Evolutionary conservation across 148 eudicot genomes (phyloP).

Genomic region (Cornus controversa): DNA sequence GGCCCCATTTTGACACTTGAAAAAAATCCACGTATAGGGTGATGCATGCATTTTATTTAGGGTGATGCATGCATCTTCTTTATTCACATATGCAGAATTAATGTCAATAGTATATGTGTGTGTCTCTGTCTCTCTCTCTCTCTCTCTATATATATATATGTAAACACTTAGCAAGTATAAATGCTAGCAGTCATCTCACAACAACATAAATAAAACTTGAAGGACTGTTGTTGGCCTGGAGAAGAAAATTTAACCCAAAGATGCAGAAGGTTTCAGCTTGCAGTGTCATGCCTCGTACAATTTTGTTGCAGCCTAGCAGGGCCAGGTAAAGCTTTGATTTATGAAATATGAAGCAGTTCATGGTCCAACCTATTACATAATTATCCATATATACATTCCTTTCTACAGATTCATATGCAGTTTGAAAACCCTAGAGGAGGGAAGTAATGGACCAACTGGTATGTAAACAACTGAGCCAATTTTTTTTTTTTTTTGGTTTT

Average conservation of each 20-base stretch:
- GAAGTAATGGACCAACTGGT: constrained; percentile 15
- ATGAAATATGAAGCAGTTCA: neutral
- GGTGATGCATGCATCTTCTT: neutral
- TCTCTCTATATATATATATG: constrained; percentile 8
- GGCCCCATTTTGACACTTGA: constrained; percentile 5
- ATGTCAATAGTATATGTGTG: neutral
- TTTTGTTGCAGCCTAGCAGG: constrained; percentile 17
- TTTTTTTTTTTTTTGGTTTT: neutral
- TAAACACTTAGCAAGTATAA: neutral
- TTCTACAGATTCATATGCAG: constrained; percentile 25
- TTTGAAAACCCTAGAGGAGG: constrained; percentile 23
- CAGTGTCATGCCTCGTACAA: constrained; percentile 16
- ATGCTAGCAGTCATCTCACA: constrained; percentile 3
- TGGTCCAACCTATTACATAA: neutral
- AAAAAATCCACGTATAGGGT: neutral
- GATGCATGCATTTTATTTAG: neutral
- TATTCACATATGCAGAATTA: neutral
- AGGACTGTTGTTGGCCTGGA: neutral
- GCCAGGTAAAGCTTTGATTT: constrained; percentile 28
- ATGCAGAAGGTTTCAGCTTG: constrained; percentile 22
- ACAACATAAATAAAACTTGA: neutral
- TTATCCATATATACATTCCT: neutral
- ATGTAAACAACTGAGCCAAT: neutral
- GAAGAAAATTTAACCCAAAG: constrained; percentile 5
- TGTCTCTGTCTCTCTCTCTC: too few species aligned